Conservation (phyloP, 2,329 filamentous ascomycete species). For the Sarocladium kiliense region DNA sequence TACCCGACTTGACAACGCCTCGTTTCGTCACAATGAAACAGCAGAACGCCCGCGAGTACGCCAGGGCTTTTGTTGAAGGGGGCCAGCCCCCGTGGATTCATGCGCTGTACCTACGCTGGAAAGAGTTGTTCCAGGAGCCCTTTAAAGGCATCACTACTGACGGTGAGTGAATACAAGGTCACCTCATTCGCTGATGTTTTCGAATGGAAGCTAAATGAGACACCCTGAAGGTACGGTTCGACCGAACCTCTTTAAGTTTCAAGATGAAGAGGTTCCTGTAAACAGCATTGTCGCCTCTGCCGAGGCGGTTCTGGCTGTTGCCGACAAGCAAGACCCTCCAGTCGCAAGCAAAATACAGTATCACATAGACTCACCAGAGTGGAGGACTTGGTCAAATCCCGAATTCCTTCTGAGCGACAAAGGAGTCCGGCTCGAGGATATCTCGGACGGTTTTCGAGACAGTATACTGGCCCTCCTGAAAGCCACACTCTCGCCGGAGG, state of each 20-base stretch:
- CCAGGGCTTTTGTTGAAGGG: slow-evolving; percentile 51
- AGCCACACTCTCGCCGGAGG: slow-evolving; percentile 59
- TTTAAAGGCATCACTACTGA: slow-evolving; percentile 67
- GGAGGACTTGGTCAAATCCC: slow-evolving; percentile 67
- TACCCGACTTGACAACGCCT: slow-evolving; percentile 56
- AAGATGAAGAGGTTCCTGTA: slow-evolving; percentile 61
- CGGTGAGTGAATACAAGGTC: slow-evolving; percentile 37
- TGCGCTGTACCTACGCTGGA: slow-evolving; percentile 54
- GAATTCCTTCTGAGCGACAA: slow-evolving; percentile 67
- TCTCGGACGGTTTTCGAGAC: slow-evolving; percentile 33
- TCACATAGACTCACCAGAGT: slow-evolving; percentile 65
- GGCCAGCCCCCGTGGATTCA: slow-evolving; percentile 63
- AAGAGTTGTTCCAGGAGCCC: slow-evolving; percentile 55
- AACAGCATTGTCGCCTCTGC: slow-evolving; percentile 48
- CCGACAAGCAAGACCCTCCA: slow-evolving; percentile 37
- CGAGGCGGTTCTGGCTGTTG: slow-evolving; percentile 35
- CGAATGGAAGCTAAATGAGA: not conserved
- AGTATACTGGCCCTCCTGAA: slow-evolving; percentile 52
- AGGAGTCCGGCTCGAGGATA: slow-evolving; percentile 65
- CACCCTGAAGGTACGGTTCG: slow-evolving; percentile 43
- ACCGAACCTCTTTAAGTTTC: slow-evolving; percentile 50
- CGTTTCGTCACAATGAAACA: slow-evolving; percentile 59
- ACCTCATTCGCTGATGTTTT: not conserved
- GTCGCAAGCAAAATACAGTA: not conserved
- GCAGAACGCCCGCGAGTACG: slow-evolving; percentile 60